Evolutionary conservation across 306 rosid genomes (phyloP).

Genomic region (Malus asiatica): DNA sequence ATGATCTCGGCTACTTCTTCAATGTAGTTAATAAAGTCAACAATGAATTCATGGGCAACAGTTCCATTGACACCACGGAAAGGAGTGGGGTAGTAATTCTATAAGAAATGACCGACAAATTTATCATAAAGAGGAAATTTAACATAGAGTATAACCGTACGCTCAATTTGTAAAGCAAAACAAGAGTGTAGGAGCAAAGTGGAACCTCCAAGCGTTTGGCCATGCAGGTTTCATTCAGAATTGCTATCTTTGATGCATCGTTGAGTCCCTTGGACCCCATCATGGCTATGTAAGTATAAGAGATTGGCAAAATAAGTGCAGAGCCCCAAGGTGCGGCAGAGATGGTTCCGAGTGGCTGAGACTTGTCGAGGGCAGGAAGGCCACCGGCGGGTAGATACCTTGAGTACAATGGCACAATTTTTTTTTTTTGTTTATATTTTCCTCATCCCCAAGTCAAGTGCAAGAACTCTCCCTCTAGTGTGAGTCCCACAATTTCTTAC

Average conservation of each 20-base stretch:
- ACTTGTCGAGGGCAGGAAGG: constrained; percentile 67
- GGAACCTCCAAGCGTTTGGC: constrained; percentile 91
- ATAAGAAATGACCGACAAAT: constrained; percentile 16
- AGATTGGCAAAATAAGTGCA: constrained; percentile 95
- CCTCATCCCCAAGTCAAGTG: not conserved
- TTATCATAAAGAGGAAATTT: constrained; percentile 3
- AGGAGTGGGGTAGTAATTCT: constrained; percentile 74
- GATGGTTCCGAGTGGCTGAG: constrained; percentile 87
- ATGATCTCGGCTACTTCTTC: no score
- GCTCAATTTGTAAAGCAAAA: not conserved
- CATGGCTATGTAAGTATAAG: constrained; percentile 94
- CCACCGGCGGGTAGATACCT: constrained; percentile 94
- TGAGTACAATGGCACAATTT: constrained; percentile 14
- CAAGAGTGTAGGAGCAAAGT: constrained; percentile 6
- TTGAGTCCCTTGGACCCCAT: constrained; percentile 98
- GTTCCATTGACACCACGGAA: constrained; percentile 99
- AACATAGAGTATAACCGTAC: not conserved
- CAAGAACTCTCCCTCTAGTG: not conserved
- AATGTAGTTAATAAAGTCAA: constrained; percentile 29
- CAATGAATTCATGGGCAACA: constrained; percentile 85
- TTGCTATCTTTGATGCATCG: constrained; percentile 86
- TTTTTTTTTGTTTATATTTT: not conserved
- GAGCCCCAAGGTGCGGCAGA: constrained; percentile 99
- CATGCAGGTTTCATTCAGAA: constrained; percentile 96
- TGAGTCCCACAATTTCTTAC: constrained; percentile 3